These are phyloP conservation scores for Xylariaceae sp. DNA, from an alignment of 2,329 filamentous ascomycete genomes.

Conservation along the genomic window DNA sequence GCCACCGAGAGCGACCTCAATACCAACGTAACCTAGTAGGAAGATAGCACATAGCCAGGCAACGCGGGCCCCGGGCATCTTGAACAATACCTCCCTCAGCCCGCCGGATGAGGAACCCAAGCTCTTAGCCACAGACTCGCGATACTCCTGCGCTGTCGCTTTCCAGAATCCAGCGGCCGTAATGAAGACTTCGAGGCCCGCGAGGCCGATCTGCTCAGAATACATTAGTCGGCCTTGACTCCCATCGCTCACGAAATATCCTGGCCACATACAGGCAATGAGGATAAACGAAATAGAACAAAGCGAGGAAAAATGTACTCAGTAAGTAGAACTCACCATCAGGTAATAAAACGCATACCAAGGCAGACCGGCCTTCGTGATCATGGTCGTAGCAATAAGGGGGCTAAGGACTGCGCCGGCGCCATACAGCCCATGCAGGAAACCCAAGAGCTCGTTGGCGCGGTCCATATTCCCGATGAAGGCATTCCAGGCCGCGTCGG, in stretches of 20 bases:
- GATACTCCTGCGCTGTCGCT: conserved; percentile 62
- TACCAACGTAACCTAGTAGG: conserved; percentile 77
- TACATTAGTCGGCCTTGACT: too few relatives aligned
- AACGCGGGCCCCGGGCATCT: conserved; percentile 54
- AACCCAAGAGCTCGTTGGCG: conserved; percentile 72
- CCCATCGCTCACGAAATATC: too few relatives aligned
- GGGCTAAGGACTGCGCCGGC: conserved; percentile 73
- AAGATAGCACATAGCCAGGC: conserved; percentile 77
- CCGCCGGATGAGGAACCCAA: conserved; percentile 37
- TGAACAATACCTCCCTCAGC: conserved; percentile 50
- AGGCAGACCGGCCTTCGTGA: conserved; percentile 63
- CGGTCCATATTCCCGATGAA: conserved; percentile 70
- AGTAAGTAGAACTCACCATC: conserved; percentile 59
- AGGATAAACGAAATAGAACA: too few relatives aligned
- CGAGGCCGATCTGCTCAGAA: conserved; percentile 59
- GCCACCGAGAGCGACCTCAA: conserved; percentile 77
- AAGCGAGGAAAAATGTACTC: neutral
- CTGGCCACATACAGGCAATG: too few relatives aligned
- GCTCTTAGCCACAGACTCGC: conserved; percentile 45
- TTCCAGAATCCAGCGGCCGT: conserved; percentile 63
- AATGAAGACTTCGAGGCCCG: conserved; percentile 59
- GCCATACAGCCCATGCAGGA: conserved; percentile 74
- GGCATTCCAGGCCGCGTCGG: conserved; percentile 62
- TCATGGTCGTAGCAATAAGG: conserved; percentile 73
- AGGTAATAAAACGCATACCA: conserved; percentile 81